phyloP scores from a whole-genome alignment of 495 filamentous ascomycete species.

The Clohesyomyces aquaticus region DNA sequence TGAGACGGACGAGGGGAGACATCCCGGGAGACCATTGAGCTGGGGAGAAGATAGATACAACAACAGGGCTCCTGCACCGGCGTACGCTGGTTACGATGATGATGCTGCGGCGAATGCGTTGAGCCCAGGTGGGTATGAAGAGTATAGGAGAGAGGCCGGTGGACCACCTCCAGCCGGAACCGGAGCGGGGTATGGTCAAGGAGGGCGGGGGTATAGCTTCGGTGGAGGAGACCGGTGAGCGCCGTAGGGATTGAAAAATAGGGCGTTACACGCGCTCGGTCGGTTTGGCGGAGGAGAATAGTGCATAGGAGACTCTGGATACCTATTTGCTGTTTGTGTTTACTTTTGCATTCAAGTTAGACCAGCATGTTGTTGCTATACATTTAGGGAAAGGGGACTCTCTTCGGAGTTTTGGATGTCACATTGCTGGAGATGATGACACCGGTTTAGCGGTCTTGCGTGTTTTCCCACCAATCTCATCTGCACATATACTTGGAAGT shows the following conservation, averaged over 20 bases:
- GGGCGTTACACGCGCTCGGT: neutral
- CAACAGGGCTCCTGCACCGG: conserved; percentile 10
- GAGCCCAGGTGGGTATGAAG: conserved; percentile 43
- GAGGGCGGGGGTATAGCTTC: conserved; percentile 35
- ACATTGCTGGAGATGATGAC: too few relatives aligned
- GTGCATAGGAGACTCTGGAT: neutral
- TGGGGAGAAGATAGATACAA: conserved; percentile 39
- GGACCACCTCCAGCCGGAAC: conserved; percentile 1
- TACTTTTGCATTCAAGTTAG: neutral
- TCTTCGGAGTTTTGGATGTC: too few relatives aligned
- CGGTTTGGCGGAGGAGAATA: neutral
- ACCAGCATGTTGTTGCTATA: too few relatives aligned
- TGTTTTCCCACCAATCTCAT: too few relatives aligned
- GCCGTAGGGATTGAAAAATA: neutral
- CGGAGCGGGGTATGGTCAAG: neutral
- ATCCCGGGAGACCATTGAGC: conserved; percentile 44
- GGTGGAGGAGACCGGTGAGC: conserved; percentile 31
- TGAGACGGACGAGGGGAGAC: conserved; percentile 38
- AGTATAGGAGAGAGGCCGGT: conserved; percentile 34
- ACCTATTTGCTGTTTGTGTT: neutral
- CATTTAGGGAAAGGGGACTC: too few relatives aligned
- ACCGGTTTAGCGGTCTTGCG: too few relatives aligned
- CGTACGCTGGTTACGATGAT: conserved; percentile 31
- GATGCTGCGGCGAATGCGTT: conserved; percentile 27
- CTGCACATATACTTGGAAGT: too few relatives aligned